phyloP scores from a whole-genome alignment of 2,329 filamentous ascomycete genomes.

The Ophiocordyceps australis region DNA sequence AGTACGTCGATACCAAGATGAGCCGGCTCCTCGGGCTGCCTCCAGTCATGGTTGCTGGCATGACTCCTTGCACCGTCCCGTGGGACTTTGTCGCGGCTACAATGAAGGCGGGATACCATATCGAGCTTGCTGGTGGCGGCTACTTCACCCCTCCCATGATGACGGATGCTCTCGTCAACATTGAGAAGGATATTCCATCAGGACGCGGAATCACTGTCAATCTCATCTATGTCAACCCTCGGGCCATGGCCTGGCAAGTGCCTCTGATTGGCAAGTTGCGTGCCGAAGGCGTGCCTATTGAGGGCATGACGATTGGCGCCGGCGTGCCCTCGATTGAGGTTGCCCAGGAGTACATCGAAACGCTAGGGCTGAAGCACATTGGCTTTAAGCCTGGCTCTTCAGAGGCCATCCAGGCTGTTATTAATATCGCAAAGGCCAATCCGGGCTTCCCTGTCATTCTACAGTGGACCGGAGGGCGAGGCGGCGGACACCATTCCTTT shows the following conservation, averaged over 20 bases:
- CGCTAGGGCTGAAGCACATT: constrained; percentile 82
- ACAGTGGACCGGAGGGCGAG: constrained; percentile 90
- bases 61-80: constrained; percentile 79
- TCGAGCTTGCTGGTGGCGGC: constrained; percentile 77
- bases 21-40: constrained; percentile 70
- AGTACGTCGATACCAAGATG: constrained; percentile 94
- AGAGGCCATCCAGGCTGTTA: constrained; percentile 73
- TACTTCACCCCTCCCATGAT: constrained; percentile 73
- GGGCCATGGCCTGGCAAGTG: constrained; percentile 86
- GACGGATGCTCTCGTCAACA: constrained; percentile 68
- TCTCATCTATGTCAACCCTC: constrained; percentile 78
- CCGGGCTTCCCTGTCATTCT: constrained; percentile 82
- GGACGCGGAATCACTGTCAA: constrained; percentile 82
- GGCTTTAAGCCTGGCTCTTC: constrained; percentile 84
- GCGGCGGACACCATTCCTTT: constrained; percentile 85
- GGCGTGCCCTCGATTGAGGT: constrained; percentile 90
- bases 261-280: constrained; percentile 65
- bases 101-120: constrained; percentile 90
- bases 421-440: constrained; percentile 90
- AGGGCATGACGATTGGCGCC: constrained; percentile 81
- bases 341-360: constrained; percentile 85
- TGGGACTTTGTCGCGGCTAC: constrained; percentile 87
- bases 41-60: constrained; percentile 79
- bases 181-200: constrained; percentile 66
- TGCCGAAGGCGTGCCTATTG: constrained; percentile 74